Evolutionary conservation across 371 early-diverging fungal genomes (phyloP).

Genomic region (Syncephalis fuscata): DNA sequence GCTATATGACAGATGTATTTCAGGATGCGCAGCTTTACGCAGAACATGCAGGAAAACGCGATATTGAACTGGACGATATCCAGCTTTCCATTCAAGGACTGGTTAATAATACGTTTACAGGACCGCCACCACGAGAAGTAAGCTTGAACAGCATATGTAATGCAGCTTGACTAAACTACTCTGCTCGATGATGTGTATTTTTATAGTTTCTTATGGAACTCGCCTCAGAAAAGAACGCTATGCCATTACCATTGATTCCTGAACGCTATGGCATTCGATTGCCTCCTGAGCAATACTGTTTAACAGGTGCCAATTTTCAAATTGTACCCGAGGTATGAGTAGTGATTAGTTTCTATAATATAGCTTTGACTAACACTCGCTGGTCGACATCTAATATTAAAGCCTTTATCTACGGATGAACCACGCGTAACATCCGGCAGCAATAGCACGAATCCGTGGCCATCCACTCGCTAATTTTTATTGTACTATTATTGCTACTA

Average conservation of each 20-base stretch:
- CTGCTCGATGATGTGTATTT: background rate
- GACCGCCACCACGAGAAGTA: constrained; percentile 82
- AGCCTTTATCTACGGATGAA: too few species aligned
- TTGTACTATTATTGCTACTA: too few species aligned
- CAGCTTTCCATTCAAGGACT: constrained; percentile 85
- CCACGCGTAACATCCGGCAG: too few species aligned
- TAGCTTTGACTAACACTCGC: too few species aligned
- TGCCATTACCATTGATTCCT: constrained; percentile 72
- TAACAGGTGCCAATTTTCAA: constrained; percentile 79
- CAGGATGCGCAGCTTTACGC: constrained; percentile 89
- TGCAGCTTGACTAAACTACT: background rate
- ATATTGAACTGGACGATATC: constrained; percentile 81
- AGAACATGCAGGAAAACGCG: constrained; percentile 77
- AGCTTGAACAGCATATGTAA: background rate
- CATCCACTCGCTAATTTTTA: too few species aligned
- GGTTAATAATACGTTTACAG: constrained; percentile 76
- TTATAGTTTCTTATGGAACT: constrained; percentile 63
- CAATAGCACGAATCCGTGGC: too few species aligned
- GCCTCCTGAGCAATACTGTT: constrained; percentile 81
- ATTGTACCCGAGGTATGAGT: constrained; percentile 64
- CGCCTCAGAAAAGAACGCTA: constrained; percentile 73
- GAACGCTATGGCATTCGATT: constrained; percentile 83
- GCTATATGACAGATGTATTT: constrained; percentile 87
- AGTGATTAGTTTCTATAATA: background rate
- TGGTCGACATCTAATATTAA: too few species aligned